phyloP scores from a whole-genome alignment of 2,329 filamentous ascomycete genomes.

The Fusarium redolens region DNA sequence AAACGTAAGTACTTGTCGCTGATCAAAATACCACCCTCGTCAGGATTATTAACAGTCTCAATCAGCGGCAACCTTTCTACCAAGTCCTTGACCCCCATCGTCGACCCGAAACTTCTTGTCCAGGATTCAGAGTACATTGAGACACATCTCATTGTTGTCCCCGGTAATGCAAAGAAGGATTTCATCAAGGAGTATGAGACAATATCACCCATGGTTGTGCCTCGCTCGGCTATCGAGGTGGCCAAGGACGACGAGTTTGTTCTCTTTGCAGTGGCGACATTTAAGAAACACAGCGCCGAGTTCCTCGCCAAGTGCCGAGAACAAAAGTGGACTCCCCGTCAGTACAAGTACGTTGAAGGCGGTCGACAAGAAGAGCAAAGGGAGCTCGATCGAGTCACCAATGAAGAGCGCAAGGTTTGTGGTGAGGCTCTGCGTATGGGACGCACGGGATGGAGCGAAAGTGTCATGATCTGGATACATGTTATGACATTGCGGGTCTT shows the following conservation, averaged over 20 bases:
- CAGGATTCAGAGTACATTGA: slow-evolving; percentile 96
- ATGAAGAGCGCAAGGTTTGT: slow-evolving; percentile 91
- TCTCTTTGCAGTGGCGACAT: slow-evolving; percentile 88
- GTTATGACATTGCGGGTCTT: slow-evolving; percentile 92
- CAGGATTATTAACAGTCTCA: slow-evolving; percentile 1
- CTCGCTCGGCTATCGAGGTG: slow-evolving; percentile 83
- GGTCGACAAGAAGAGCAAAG: slow-evolving; percentile 89
- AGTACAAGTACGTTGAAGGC: slow-evolving; percentile 93
- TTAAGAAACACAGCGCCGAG: slow-evolving; percentile 89
- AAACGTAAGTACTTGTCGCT: slow-evolving; percentile 70
- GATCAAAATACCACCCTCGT: background rate
- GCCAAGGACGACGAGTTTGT: slow-evolving; percentile 90
- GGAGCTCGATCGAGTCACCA: slow-evolving; percentile 83
- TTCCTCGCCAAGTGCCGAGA: slow-evolving; percentile 94
- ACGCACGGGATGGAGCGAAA: slow-evolving; percentile 94
- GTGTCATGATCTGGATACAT: slow-evolving; percentile 96
- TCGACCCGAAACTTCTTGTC: slow-evolving; percentile 82
- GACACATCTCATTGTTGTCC: slow-evolving; percentile 92
- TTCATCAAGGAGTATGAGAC: slow-evolving; percentile 93
- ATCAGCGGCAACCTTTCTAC: slow-evolving; percentile 89
- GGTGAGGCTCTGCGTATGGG: slow-evolving; percentile 89
- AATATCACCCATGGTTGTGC: slow-evolving; percentile 89
- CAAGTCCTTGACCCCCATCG: slow-evolving; percentile 90
- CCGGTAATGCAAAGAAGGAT: slow-evolving; percentile 82
- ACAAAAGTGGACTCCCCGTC: slow-evolving; percentile 92